Evolutionary conservation across 192 early-diverging fungal genomes (phyloP).

Genomic region (Coemansia erecta): DNA sequence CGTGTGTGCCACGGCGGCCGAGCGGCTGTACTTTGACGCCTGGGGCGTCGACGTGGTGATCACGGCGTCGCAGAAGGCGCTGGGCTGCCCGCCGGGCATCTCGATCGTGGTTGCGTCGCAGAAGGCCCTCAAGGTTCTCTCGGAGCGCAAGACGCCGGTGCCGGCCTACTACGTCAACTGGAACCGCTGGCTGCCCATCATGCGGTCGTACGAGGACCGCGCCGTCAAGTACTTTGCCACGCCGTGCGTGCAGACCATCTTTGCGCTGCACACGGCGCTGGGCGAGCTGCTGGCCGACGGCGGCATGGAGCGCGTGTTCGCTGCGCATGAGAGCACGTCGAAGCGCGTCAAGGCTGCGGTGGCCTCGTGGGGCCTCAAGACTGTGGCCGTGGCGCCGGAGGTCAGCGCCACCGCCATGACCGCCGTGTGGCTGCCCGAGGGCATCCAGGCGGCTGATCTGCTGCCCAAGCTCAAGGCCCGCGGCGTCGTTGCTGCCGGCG

Average conservation of each 20-base stretch:
- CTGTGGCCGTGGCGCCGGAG: slow-evolving; percentile 61
- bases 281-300: slow-evolving; percentile 65
- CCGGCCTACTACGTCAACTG: slow-evolving; percentile 88
- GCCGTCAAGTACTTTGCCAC: slow-evolving; percentile 96
- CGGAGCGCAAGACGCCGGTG: slow-evolving; percentile 71
- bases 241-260: slow-evolving; percentile 89
- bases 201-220: slow-evolving; percentile 92
- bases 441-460: slow-evolving; percentile 70
- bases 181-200: slow-evolving; percentile 95
- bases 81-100: slow-evolving; percentile 92
- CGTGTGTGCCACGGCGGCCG: slow-evolving; percentile 93
- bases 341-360: slow-evolving; percentile 73
- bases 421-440: slow-evolving; percentile 84
- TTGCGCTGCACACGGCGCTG: slow-evolving; percentile 83
- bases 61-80: slow-evolving; percentile 93
- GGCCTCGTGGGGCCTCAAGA: slow-evolving; percentile 67
- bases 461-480: slow-evolving; percentile 73
- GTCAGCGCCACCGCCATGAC: slow-evolving; percentile 76
- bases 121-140: slow-evolving; percentile 37
- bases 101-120: slow-evolving; percentile 84
- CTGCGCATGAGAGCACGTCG: slow-evolving; percentile 70
- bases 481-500: slow-evolving; percentile 90
- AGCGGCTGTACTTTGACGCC: slow-evolving; percentile 87
- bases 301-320: slow-evolving; percentile 77
- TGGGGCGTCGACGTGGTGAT: slow-evolving; percentile 91